These are phyloP conservation scores for Paecilomyces variotii DNA, from an alignment of 2,329 filamentous ascomycete species.

Conservation along the genomic window DNA sequence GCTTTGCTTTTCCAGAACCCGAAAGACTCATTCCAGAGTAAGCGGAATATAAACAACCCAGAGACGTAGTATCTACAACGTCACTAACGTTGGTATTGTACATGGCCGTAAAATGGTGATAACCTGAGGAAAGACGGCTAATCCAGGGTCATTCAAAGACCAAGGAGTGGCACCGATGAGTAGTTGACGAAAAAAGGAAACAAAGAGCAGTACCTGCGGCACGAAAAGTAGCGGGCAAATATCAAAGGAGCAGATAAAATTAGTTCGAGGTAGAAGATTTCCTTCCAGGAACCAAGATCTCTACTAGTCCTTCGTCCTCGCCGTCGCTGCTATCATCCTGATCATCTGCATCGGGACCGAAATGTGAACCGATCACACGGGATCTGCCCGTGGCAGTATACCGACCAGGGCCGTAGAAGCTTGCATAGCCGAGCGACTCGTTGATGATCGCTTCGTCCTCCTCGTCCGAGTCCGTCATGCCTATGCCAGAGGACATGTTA, in stretches of 20 bases:
- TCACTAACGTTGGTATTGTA: constrained; percentile 7
- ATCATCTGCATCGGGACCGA: constrained; percentile 21
- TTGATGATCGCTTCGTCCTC: constrained; percentile 48
- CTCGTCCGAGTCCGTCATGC: constrained; percentile 44
- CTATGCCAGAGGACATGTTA: constrained; percentile 31
- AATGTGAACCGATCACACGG: constrained; percentile 22
- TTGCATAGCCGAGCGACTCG: constrained; percentile 62
- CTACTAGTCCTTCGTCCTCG: constrained; percentile 36
- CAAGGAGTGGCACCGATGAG: constrained; percentile 1
- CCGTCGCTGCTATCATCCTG: constrained; percentile 36
- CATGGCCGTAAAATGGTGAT: background rate
- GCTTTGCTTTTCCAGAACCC: background rate
- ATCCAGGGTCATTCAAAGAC: constrained; percentile 8
- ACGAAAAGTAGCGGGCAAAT: constrained; percentile 1
- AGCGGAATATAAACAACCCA: constrained; percentile 2
- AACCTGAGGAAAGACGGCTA: constrained; percentile 1
- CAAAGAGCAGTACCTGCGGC: constrained; percentile 4
- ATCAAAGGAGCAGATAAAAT: background rate
- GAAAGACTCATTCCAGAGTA: background rate
- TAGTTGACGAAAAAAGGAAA: constrained; percentile 3
- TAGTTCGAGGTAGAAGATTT: constrained; percentile 19
- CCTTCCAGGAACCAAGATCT: constrained; percentile 37
- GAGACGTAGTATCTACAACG: background rate
- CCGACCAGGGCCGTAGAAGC: constrained; percentile 45
- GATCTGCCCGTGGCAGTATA: constrained; percentile 36